Base-by-base conservation (phyloP, 305 asterid species). In the Stenogyne calaminthoides region DNA sequence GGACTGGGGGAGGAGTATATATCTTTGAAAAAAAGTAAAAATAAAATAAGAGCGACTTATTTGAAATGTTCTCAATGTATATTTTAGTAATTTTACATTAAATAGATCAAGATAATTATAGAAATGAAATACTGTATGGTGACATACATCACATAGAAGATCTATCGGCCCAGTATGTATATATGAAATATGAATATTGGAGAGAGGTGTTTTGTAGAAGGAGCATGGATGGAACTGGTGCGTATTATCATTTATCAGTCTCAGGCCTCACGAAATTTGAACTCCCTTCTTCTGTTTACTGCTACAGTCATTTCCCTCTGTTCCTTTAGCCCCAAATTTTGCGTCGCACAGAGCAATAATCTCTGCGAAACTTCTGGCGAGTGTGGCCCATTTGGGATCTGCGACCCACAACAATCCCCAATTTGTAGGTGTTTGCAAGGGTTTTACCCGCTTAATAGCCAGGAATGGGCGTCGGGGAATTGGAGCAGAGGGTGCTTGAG, bases 401-500 rank as follows among this genome's bases (percentile, higher is more conserved):
- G 82, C 72, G 44, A 73, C 39, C 9, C 72, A 0, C 62, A 14
- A 1, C 11, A 20, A 34, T 69, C 80, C 8, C 83, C 84, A n/a
- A 63, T 75, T 32, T 86, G 85, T 58, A 63, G 69, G 1, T 86
- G 94, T 54, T 64, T 84, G 79, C 55, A 34, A 67, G 87, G 88
- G 27, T 87, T 81, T 57, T 65, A 73, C 29, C 67, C 67, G n/a
- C n/a, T 27, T 0, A 61, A 61, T 61, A 34, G 7, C 36, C 9
- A 16, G 67, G 49, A 61, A 61, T 61, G 67, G 67, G 8, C 5
- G 36, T 36, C 67, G 9, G 67, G 67, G 47, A 61, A 61, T 18
- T 61, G 67, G 67, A 61, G 49, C 27, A 9, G 67, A 9, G 67
- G 67, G 25, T 61, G 67, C n/a, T 18, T 15, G 67, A 61, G 67